A percentile compares a stretch with the other conserved stretches of the same genome.
Conservation (phyloP, 139 green algal species). For the Tetradesmus obliquus region DNA sequence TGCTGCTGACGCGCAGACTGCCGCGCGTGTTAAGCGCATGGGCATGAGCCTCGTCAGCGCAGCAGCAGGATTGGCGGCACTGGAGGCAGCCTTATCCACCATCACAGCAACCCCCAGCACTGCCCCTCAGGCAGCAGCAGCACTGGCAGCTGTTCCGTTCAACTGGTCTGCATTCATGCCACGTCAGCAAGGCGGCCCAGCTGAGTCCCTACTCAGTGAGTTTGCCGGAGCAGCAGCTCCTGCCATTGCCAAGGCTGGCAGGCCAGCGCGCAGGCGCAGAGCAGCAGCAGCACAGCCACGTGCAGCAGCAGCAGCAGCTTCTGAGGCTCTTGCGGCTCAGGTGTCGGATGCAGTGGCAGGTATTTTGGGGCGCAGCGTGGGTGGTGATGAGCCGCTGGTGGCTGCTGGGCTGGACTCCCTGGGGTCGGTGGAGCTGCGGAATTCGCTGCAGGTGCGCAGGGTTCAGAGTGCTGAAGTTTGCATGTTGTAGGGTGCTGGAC, state of each 20-base stretch:
- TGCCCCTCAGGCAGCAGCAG: background rate
- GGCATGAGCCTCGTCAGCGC: slow-evolving; percentile 70
- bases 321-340: slow-evolving; percentile 49
- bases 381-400: slow-evolving; percentile 80
- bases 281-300: background rate
- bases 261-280: background rate
- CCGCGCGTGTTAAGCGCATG: slow-evolving; percentile 63
- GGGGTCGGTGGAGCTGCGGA: slow-evolving; percentile 83
- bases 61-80: slow-evolving; percentile 57
- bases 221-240: slow-evolving; percentile 43
- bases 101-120: background rate
- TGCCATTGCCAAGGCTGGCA: background rate
- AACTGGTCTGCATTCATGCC: slow-evolving; percentile 52
- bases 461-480: too few relatives aligned
- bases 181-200: background rate
- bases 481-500: too few relatives aligned
- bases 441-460: slow-evolving; percentile 66
- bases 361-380: slow-evolving; percentile 32
- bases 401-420: slow-evolving; percentile 83
- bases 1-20: slow-evolving; percentile 51
- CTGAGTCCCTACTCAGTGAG: background rate
- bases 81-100: slow-evolving; percentile 34
- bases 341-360: slow-evolving; percentile 20
- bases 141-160: slow-evolving; percentile 49
- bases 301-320: background rate